Evolutionary conservation across 495 filamentous ascomycete genomes (phyloP), one percentile per base, ranked within the genome.

Genomic region (Penicillium riverlandense): DNA sequence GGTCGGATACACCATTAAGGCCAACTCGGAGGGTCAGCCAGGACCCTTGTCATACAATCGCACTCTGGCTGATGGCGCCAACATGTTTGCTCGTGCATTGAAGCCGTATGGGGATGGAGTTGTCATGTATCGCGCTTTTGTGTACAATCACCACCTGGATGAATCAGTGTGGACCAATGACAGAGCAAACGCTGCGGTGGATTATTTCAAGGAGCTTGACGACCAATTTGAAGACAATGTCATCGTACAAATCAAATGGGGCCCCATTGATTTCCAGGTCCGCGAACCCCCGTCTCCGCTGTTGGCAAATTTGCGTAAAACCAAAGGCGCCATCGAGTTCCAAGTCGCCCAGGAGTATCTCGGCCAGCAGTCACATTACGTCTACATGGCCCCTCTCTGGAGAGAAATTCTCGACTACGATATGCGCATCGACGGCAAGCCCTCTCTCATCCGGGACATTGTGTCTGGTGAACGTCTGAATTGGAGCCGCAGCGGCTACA

Each of bases 231-330:
- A 78, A 30, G 74, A 80, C 45, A 86, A 85, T 52, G 79, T 84
- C 1, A 67, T 84, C 0, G 66, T 86, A 8, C 82, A 86, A 51
- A 79, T 85, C 58, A 86, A 86, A 61, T 82, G 79, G 48, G 82
- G 82, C 0, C 80, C 81, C 0, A 84, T 84, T 52, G 82, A 86
- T 58, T 86, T 86, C 63, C 82, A 86, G 55, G 76, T 83, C 30
- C 77, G 81, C 33, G 82, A 86, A 59, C 77, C 82, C 0, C 50
- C 66, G 0, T 83, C 79, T 28, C 82, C 82, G 0, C 63, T 86
- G 6, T 83, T 86, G 46, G 71, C 77, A 12, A 69, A 82, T 47
- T 50, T 84, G 7, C 58, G 49, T 29, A 55, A 77, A 28, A 84
- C 81, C 1, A 67, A 59, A 36, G 60, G 65, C 0, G 75, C 78